phyloP scores from a whole-genome alignment of 2,329 filamentous ascomycete species.

The Cladosporium sp. region DNA sequence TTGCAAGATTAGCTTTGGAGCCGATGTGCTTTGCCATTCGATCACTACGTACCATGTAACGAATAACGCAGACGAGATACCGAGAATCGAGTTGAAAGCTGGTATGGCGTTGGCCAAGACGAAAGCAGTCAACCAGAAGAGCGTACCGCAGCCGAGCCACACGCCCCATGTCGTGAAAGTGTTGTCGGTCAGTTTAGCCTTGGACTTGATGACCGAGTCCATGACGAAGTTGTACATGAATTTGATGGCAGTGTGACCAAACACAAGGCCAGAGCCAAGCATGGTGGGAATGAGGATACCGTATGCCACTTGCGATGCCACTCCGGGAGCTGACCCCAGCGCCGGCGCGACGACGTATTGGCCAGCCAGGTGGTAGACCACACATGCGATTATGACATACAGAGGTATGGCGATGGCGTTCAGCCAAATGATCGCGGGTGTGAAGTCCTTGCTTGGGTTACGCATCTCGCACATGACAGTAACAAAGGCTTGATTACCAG shows the following conservation, averaged over 20 bases:
- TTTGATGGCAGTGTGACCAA: conserved; percentile 4
- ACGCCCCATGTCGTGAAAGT: conserved; percentile 5
- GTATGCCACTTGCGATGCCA: conserved; percentile 1
- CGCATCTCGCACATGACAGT: conserved; percentile 9
- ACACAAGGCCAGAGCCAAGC: conserved; percentile 7
- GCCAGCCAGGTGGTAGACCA: neutral
- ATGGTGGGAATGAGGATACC: conserved; percentile 4
- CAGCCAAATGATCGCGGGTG: neutral
- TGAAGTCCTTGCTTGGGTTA: conserved; percentile 5
- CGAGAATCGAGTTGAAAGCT: conserved; percentile 4
- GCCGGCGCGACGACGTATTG: neutral
- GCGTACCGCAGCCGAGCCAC: conserved; percentile 3
- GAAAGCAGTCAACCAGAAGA: conserved; percentile 2
- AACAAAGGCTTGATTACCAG: conserved; percentile 6
- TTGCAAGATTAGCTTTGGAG: neutral
- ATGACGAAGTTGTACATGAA: conserved; percentile 3
- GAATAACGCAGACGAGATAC: neutral
- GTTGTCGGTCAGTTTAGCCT: conserved; percentile 1
- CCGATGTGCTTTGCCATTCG: too few relatives aligned
- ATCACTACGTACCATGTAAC: neutral
- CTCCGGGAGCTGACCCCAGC: neutral
- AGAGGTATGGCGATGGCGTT: neutral
- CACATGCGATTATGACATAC: conserved; percentile 5
- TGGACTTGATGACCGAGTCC: neutral
- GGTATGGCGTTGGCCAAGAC: conserved; percentile 2